phyloP scores from a whole-genome alignment of 2,329 filamentous ascomycete species.

The Grosmannia huntii region DNA sequence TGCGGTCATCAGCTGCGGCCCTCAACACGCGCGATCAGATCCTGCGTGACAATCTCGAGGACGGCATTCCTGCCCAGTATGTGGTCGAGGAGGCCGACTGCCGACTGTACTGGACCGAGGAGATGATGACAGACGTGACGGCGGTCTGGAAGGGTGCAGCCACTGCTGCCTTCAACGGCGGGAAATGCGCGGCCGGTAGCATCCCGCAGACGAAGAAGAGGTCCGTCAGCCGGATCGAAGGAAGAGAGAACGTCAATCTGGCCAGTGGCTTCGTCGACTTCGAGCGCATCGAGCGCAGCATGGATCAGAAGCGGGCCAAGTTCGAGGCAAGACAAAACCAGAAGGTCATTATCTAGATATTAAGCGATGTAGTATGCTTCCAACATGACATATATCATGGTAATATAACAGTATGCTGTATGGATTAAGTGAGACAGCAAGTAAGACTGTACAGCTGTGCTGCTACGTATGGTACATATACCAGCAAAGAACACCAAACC shows the following conservation, averaged over 20 bases:
- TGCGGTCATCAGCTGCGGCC: constrained; percentile 6
- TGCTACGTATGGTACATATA: not conserved
- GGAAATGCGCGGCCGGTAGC: constrained; percentile 6
- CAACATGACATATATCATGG: not conserved
- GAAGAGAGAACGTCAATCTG: not conserved
- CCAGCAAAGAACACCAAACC: not conserved
- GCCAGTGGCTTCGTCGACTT: constrained; percentile 1
- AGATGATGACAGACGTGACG: constrained; percentile 31
- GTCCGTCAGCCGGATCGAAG: not conserved
- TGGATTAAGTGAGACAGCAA: not conserved
- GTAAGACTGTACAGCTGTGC: not conserved
- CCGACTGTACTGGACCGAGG: constrained; percentile 37
- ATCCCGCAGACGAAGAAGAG: constrained; percentile 1
- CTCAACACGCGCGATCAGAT: constrained; percentile 30
- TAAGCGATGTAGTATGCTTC: not conserved
- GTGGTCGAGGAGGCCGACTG: constrained; percentile 35
- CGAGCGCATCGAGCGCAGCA: not conserved
- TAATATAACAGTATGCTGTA: not conserved
- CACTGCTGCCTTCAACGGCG: constrained; percentile 20
- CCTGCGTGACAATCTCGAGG: constrained; percentile 19
- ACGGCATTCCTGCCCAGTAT: constrained; percentile 33
- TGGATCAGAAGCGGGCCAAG: not conserved
- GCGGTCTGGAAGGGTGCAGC: constrained; percentile 34
- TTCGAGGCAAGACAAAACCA: constrained; percentile 8
- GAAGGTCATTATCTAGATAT: constrained; percentile 6